Evolutionary conservation across 2,329 filamentous ascomycete genomes (phyloP), one percentile per base, ranked within the genome.

Genomic region (Hypoxylon sp.): DNA sequence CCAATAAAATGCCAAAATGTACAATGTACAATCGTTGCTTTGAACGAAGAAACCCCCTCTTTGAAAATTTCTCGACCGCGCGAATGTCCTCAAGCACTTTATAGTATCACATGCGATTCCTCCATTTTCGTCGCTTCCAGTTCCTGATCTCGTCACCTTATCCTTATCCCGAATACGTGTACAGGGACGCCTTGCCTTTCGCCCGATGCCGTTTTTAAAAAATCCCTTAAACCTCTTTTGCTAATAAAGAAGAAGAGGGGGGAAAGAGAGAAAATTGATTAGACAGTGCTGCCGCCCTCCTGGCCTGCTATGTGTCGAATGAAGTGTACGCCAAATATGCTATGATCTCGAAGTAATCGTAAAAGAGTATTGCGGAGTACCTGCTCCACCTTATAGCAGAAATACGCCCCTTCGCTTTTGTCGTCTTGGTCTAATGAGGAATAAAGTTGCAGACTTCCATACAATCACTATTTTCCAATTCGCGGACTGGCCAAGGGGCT

Each of bases 401-500:
- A 67, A 41, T 21, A 16, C 19, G 14, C 30, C 19, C 27, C 47
- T 45, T 41, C 32, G 45, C 34, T 60, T 55, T 65, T 50, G 34
- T 27, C 34, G 53, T 32, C 34, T 63, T 58, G n/a, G 48, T 64
- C 59, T 61, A 67, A 54, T 39, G 58, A 39, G 45, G 23, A 68
- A 45, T 39, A 37, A 39, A 32, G 39, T 56, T n/a, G 54, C 34
- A 54, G 43, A 47, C 27, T 43, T 53, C n/a, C 45, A 34, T 30
- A 27, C 21, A 6, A 47, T 41, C 27, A 53, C 37, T 65, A 70
- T 50, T 63, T 48, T 37, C 52, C 39, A 41, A 70, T 48, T 30
- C 68, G 53, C 3, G 83, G 82, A 56, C 82, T 85, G n/a, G 75
- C 73, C 19, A 80, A 67, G 1, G 87, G 85, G 70, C 85, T 70